Evolutionary conservation across 2,329 filamentous ascomycete genomes (phyloP), one percentile per base, ranked within the genome.

Genomic region (Neofusicoccum laricinum): DNA sequence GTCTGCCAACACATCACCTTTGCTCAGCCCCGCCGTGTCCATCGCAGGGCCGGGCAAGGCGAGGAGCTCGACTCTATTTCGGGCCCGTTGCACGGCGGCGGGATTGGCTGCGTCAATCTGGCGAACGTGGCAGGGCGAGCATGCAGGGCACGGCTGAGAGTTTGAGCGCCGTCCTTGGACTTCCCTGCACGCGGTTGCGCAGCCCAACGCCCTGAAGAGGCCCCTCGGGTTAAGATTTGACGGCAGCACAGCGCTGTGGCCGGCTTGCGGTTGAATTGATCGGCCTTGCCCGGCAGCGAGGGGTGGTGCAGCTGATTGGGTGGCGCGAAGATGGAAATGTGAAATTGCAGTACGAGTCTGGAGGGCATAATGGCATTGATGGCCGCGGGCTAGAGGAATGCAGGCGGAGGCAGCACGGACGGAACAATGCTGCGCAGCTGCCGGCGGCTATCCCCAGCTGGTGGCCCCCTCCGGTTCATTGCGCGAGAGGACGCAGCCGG

Each of bases 71-170:
- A 14, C 53, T 58, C 53, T 58, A 34, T 58, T 32, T 41, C 51
- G 40, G 53, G 53, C 38, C 17, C 21, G 53, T 58, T 21, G 40
- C 40, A 58, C 53, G 32, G 38, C 53, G 25, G 53, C 53, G 25
- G 53, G 38, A 58, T 45, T 58, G 40, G 53, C 53, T 58, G 53
- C 38, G 38, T 21, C 34, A 21, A 58, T 58, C 53, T 43, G 19
- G 38, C 53, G 40, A 58, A 58, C 53, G 53, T 58, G 53, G 55
- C 40, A 59, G 36, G 36, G 51, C 41, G 41, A 46, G 30, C 15
- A 59, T 59, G 55, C 55, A 59, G 55, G 55, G 55, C 55, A 40
- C 40, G 34, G 55, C 55, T 46, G 30, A 57, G 38, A 34, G 55
- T 32, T 46, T 46, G 43, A 25, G 55, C 41, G 55, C 41, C 55